Conservation (phyloP, 148 eudicot genomes). For the Nyssa sinensis region DNA sequence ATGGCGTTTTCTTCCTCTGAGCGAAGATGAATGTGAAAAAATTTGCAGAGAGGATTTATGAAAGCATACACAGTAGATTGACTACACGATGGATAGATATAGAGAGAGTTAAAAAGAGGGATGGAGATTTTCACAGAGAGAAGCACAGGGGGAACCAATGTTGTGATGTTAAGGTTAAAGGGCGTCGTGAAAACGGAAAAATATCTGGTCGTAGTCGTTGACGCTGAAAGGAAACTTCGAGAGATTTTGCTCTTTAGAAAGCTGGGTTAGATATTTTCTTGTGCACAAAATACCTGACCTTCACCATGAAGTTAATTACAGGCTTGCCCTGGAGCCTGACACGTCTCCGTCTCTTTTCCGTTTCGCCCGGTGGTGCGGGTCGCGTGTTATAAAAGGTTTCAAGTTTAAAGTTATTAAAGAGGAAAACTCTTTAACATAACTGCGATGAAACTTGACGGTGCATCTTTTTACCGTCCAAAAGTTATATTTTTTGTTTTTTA, state of each 20-base stretch:
- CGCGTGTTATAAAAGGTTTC: not conserved
- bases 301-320: not conserved
- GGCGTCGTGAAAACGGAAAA: conserved; percentile 1
- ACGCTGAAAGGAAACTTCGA: conserved; percentile 18
- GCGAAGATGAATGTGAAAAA: not conserved
- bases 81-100: not conserved
- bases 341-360: not conserved
- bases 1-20: conserved; percentile 15
- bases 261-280: conserved; percentile 13
- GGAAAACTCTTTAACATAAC: too few species aligned
- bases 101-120: not conserved
- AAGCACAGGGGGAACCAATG: not conserved
- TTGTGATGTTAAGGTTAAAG: not conserved
- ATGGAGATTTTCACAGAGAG: not conserved
- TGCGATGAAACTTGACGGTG: too few species aligned
- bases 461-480: too few species aligned
- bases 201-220: conserved; percentile 10
- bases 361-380: too few species aligned
- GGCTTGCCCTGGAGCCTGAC: not conserved
- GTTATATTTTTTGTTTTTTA: too few species aligned
- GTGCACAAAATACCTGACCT: not conserved
- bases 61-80: not conserved
- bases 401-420: too few species aligned
- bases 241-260: not conserved
- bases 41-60: not conserved